Evolutionary conservation across 2,329 filamentous ascomycete species (phyloP).

Genomic region (Neonectria ditissima): DNA sequence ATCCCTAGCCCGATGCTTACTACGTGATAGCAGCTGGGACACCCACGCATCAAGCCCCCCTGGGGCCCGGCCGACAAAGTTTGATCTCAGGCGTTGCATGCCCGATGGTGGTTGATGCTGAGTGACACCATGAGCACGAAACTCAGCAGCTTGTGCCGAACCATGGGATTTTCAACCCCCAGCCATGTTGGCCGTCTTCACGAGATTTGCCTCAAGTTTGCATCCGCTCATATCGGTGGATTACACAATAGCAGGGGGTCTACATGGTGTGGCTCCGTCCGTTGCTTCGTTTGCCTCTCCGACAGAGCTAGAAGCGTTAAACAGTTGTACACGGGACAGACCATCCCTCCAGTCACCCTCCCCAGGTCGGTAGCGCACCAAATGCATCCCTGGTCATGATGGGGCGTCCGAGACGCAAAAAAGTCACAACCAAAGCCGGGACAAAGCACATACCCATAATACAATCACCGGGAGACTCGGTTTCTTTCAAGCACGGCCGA

Average conservation of each 20-base stretch:
- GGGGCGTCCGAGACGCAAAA: not conserved
- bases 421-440: not conserved
- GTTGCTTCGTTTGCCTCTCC: slow-evolving; percentile 23
- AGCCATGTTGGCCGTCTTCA: slow-evolving; percentile 12
- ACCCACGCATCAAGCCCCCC: slow-evolving; percentile 23
- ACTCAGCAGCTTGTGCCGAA: slow-evolving; percentile 31
- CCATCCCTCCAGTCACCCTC: slow-evolving; percentile 2
- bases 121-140: slow-evolving; percentile 32
- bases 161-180: slow-evolving; percentile 27
- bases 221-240: slow-evolving; percentile 33
- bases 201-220: slow-evolving; percentile 35
- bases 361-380: not conserved
- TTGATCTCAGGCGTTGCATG: slow-evolving; percentile 19
- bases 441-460: not conserved
- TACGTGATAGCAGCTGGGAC: slow-evolving; percentile 1
- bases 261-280: slow-evolving; percentile 9
- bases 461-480: slow-evolving; percentile 4
- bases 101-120: slow-evolving; percentile 21
- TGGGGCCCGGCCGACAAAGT: slow-evolving; percentile 33
- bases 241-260: slow-evolving; percentile 35
- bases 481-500: not conserved
- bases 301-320: slow-evolving; percentile 17
- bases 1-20: slow-evolving; percentile 9
- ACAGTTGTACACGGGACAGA: slow-evolving; percentile 23
- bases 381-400: not conserved